A percentile compares a stretch with the other conserved stretches of the same genome.
Conservation (phyloP, 177 flowering plant genomes). For the Tripterygium wilfordii region DNA sequence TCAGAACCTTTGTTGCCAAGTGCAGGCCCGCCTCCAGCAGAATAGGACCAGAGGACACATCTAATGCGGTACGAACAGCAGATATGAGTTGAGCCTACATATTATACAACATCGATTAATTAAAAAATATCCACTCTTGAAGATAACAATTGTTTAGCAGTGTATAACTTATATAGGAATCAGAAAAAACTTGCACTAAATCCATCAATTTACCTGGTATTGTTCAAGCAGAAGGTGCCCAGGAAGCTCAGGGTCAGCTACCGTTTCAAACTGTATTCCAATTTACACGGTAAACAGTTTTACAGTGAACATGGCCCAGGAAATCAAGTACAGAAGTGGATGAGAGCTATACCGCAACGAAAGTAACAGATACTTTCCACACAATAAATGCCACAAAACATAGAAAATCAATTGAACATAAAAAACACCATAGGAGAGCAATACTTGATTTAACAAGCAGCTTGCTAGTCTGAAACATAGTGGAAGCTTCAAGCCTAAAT, state of each 20-base stretch:
- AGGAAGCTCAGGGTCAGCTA: slow-evolving; percentile 88
- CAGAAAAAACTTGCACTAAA: not conserved
- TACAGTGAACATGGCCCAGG: not conserved
- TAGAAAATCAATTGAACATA: not conserved
- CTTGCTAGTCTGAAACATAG: too few species aligned
- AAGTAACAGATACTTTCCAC: too few species aligned
- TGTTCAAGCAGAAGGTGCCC: slow-evolving; percentile 93
- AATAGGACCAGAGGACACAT: slow-evolving; percentile 69
- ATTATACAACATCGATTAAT: slow-evolving; percentile 16
- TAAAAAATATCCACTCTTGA: not conserved
- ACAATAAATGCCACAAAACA: not conserved
- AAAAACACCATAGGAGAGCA: not conserved
- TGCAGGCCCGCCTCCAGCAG: slow-evolving; percentile 91
- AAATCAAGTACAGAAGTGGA: too few species aligned
- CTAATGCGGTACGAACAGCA: slow-evolving; percentile 87
- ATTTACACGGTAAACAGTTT: not conserved
- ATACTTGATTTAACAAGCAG: too few species aligned
- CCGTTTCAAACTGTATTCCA: slow-evolving; percentile 58
- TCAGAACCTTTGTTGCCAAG: slow-evolving; percentile 84
- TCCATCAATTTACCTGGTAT: slow-evolving; percentile 60
- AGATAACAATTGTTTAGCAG: not conserved
- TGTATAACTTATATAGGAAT: not conserved
- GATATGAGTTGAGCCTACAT: slow-evolving; percentile 89
- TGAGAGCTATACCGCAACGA: too few species aligned
- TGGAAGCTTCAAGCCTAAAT: too few species aligned